phyloP scores from a whole-genome alignment of 2,329 filamentous ascomycete genomes.

The Akanthomyces muscarius region DNA sequence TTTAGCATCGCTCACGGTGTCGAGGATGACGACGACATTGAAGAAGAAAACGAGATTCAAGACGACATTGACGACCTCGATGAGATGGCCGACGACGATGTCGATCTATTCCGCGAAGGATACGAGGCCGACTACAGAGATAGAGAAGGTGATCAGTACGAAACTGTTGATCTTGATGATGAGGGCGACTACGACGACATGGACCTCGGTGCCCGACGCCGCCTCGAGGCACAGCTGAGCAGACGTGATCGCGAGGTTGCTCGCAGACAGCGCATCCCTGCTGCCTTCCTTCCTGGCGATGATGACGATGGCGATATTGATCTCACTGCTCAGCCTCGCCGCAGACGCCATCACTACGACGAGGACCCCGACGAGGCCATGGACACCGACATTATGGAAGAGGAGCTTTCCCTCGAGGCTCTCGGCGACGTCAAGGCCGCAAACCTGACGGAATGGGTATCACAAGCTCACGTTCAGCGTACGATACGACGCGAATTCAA shows the following conservation, averaged over 20 bases:
- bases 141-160: slow-evolving; percentile 65
- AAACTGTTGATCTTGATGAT: slow-evolving; percentile 70
- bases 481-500: slow-evolving; percentile 97
- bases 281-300: slow-evolving; percentile 73
- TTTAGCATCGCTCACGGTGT: slow-evolving; percentile 62
- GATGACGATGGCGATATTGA: slow-evolving; percentile 83
- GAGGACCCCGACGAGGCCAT: slow-evolving; percentile 92
- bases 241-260: slow-evolving; percentile 69
- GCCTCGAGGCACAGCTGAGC: slow-evolving; percentile 69
- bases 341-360: slow-evolving; percentile 85
- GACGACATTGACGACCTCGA: slow-evolving; percentile 74
- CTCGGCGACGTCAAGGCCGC: slow-evolving; percentile 90
- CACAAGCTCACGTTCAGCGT: slow-evolving; percentile 81
- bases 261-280: slow-evolving; percentile 62
- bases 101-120: slow-evolving; percentile 72
- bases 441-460: slow-evolving; percentile 92
- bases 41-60: slow-evolving; percentile 68
- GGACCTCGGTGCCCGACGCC: slow-evolving; percentile 61
- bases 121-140: slow-evolving; percentile 68
- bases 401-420: slow-evolving; percentile 88
- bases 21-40: slow-evolving; percentile 68
- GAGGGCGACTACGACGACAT: slow-evolving; percentile 70
- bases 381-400: slow-evolving; percentile 90
- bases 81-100: slow-evolving; percentile 75
- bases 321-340: slow-evolving; percentile 77